A percentile compares a stretch with the other conserved stretches of the same genome.
Evolutionary conservation across 495 filamentous ascomycete genomes (phyloP).

Genomic region (Hypoxylon crocopeplum): DNA sequence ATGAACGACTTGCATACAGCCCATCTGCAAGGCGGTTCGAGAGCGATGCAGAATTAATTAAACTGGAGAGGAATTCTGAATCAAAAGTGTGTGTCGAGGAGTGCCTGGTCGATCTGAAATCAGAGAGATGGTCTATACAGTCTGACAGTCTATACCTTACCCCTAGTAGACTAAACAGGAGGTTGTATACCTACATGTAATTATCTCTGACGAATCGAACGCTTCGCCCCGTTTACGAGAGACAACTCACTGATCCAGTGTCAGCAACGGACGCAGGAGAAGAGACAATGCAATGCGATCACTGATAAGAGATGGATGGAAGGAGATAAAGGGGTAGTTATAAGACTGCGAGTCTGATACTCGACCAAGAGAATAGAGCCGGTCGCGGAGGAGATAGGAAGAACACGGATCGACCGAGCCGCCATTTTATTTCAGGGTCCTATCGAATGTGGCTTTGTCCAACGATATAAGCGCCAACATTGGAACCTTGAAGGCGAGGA

Average conservation of each 20-base stretch:
- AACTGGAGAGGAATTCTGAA: slow-evolving; percentile 15
- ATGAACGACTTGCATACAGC: slow-evolving; percentile 21
- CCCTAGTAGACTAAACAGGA: not conserved
- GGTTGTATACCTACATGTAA: not conserved
- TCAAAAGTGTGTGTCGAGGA: not conserved
- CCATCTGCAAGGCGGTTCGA: slow-evolving; percentile 19
- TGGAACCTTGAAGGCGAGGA: no score
- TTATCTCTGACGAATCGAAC: slow-evolving; percentile 35
- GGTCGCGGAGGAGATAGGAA: slow-evolving; percentile 34
- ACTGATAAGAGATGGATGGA: slow-evolving; percentile 24
- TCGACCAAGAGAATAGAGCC: slow-evolving; percentile 11
- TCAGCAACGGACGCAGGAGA: slow-evolving; percentile 13
- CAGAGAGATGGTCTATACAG: not conserved
- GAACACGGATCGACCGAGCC: slow-evolving; percentile 13
- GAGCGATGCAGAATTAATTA: slow-evolving; percentile 22
- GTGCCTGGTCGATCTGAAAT: slow-evolving; percentile 1
- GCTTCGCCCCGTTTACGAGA: not conserved
- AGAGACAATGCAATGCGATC: slow-evolving; percentile 18
- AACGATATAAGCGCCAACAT: slow-evolving; percentile 22
- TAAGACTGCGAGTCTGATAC: not conserved
- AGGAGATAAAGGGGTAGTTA: slow-evolving; percentile 10
- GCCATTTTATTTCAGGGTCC: slow-evolving; percentile 33
- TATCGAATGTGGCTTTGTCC: slow-evolving; percentile 14
- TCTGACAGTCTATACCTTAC: not conserved
- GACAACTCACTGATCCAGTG: slow-evolving; percentile 14